Conservation (phyloP, 345 rosid genomes). For the Corchorus olitorius region DNA sequence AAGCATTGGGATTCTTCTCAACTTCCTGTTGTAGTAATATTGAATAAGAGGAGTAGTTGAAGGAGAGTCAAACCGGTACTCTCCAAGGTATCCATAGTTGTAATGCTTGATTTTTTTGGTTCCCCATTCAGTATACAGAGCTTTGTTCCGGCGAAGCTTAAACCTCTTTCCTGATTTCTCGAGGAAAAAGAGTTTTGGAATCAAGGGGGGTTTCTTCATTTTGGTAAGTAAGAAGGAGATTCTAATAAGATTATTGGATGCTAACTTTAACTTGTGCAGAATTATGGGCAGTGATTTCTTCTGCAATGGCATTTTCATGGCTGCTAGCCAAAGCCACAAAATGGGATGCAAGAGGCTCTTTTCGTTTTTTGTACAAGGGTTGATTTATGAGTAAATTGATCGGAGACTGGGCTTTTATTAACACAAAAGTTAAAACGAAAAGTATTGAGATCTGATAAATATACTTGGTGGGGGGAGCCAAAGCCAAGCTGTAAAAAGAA, state of each 20-base stretch:
- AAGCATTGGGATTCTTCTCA: constrained; percentile 25
- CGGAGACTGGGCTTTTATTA: not conserved
- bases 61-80: constrained; percentile 53
- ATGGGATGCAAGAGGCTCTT: not conserved
- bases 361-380: not conserved
- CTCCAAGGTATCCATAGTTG: constrained; percentile 27
- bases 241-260: too few relatives aligned
- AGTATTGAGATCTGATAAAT: not conserved
- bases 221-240: too few relatives aligned
- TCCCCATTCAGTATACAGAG: too few relatives aligned
- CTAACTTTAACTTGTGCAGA: not conserved
- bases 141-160: too few relatives aligned
- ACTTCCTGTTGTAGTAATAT: not conserved
- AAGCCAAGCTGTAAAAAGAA: constrained; percentile 7
- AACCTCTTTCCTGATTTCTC: too few relatives aligned
- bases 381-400: not conserved
- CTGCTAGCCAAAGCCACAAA: not conserved
- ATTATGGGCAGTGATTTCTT: not conserved
- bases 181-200: too few relatives aligned
- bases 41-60: constrained; percentile 40
- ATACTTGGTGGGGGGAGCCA: not conserved
- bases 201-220: too few relatives aligned
- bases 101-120: not conserved
- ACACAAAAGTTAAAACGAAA: not conserved
- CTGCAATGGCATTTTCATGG: constrained; percentile 4